Base-by-base conservation (phyloP, 345 rosid species). In the Hibiscus tridactylites region DNA sequence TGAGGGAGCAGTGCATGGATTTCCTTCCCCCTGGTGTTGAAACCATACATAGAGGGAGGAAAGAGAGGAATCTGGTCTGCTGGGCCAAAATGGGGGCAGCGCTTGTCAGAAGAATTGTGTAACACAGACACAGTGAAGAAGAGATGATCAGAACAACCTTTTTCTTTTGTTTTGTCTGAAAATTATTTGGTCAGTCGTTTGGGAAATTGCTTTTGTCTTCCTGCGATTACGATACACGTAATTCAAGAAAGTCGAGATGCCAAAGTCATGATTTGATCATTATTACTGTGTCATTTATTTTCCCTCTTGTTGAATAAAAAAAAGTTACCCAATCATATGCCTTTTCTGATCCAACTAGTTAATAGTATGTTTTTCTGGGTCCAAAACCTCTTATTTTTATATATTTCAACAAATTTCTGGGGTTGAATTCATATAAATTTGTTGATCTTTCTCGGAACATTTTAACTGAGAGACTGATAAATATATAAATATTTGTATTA, bases 191-290 rank as follows among this genome's bases (percentile, higher is more conserved):
- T 63, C 67, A 37, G 49, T 68, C 8, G 16, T 37, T 70, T 71
- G 73, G 58, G 73, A 42, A 37, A 24, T 71, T 58, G 64, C 73
- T 71, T 71, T 58, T 71, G 54, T 59, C 73, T 71, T 71, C 39
- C 65, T 58, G 56, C 65, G 0, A 24, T 52, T 58, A 19, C 65
- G 0, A 24, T 52, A 39, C 73, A 59, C 73, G 13, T 4, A 24
- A 24, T 42, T 15, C 73, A 37, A 71, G 73, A 71, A 71, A 71
- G 57, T 58, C 19, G 33, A 71, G 73, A 58, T 57, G 61, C 35
- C 65, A 58, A 44, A 26, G 54, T 71, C 65, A 59, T 71, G 73
- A 71, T 71, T 71, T 58, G 65, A 71, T 61, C 42, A 71, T 71
- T 39, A 71, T 71, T 17, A 71, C 65, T 21, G 64, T 71, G 26